A percentile compares a stretch with the other conserved stretches of the same genome.
These are phyloP conservation scores for Flagelloscypha sp. DNA, from an alignment of 768 basidiomycete species.

Conservation along the genomic window DNA sequence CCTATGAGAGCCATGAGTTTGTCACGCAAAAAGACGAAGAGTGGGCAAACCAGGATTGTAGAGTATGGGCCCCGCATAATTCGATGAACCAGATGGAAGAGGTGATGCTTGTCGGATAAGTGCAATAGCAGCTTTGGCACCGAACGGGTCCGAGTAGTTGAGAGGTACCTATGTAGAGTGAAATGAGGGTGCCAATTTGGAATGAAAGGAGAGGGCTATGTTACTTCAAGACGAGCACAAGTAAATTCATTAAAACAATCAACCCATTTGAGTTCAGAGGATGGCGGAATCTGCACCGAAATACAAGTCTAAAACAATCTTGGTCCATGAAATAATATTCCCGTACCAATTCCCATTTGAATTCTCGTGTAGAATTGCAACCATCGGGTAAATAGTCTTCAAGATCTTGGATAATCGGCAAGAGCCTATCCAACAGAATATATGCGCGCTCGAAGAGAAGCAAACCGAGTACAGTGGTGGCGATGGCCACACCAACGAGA, in stretches of 20 bases:
- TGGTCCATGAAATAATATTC: too few species aligned
- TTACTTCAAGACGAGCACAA: constrained; percentile 25
- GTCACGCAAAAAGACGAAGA: too few species aligned
- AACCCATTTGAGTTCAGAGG: constrained; percentile 15
- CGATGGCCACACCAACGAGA: too few species aligned
- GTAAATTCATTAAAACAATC: constrained; percentile 18
- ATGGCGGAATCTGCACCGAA: constrained; percentile 17
- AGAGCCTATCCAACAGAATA: too few species aligned
- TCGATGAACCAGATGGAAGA: constrained; percentile 7
- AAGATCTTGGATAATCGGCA: too few species aligned
- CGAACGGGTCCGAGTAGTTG: constrained; percentile 12
- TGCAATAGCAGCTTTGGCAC: constrained; percentile 10
- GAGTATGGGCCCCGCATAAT: constrained; percentile 14
- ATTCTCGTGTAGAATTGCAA: too few species aligned
- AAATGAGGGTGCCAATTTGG: not conserved
- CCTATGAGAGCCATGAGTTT: too few species aligned
- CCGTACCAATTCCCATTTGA: too few species aligned
- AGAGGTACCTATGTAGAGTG: constrained; percentile 9
- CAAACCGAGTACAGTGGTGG: too few species aligned
- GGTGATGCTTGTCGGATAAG: constrained; percentile 8
- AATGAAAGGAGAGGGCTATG: not conserved
- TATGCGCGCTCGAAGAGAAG: too few species aligned
- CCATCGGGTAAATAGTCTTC: too few species aligned
- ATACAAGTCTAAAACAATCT: too few species aligned
- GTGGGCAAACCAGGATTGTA: constrained; percentile 15